Base-by-base conservation (phyloP, 768 basidiomycete species). In the Suillus placidus region DNA sequence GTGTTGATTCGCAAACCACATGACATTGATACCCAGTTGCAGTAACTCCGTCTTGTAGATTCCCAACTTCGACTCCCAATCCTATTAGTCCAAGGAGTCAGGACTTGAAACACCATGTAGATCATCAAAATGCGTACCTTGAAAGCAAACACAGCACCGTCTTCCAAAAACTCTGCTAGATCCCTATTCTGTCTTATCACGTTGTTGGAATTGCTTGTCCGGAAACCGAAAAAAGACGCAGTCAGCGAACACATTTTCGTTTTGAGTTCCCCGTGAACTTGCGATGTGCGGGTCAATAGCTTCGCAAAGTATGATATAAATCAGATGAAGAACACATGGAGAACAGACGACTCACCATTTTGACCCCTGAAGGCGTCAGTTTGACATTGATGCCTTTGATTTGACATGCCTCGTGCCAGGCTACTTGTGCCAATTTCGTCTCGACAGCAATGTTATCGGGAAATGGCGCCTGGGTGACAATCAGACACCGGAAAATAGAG, bases 1-100 rank as follows among this genome's bases (percentile, higher is more conserved):
- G 26, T 60, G 65, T 2, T 62, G 62, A 58, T 75, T 73, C 35
- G 56, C 60, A 65, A 77, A 76, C 72, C 72, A 76, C 57, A 74
- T 67, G 10, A 38, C 34, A 51, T 76, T 75, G 63, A 71, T 52
- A 3, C 61, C 49, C 54, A 69, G 68, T 56, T 77, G 76, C 18
- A 76, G 66, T 23, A 75, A 69, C 1, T 40, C 42, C 23, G 69
- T 62, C 64, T 75, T 67, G 63, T 73, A 78, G 2, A 76, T 49
- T 7, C 74, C 74, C 42, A 65, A 70, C 42, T 40, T 40, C 18
- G 43, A 45, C 20, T 45, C 42, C 7, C 18, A 60, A 20, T 47
- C 63, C 64, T 60, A 38, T 38, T 38, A 38, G 38, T 38, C 10
- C 38, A 26, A 26, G 26, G 26, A 47, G 8, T n/a, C 9, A 58